These are phyloP conservation scores for Misopates orontium DNA, from an alignment of 257 asterid genomes.

Conservation along the genomic window DNA sequence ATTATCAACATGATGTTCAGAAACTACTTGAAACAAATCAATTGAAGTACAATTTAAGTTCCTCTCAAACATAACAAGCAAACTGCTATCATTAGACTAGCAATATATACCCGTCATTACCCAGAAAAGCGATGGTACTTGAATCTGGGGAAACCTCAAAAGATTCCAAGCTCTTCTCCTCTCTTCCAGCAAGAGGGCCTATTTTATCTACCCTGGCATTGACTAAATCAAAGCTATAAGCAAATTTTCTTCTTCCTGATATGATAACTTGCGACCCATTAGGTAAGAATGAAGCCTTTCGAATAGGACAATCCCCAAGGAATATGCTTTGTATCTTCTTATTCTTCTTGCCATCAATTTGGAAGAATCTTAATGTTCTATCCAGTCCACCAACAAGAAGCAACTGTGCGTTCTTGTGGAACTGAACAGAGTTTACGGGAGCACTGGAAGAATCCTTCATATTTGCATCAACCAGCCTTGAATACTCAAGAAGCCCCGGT, in stretches of 20 bases:
- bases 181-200: constrained; percentile 84
- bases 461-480: constrained; percentile 79
- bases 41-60: too few species aligned
- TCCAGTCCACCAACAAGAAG: constrained; percentile 91
- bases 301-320: constrained; percentile 78
- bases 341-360: constrained; percentile 85
- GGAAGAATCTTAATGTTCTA: constrained; percentile 70
- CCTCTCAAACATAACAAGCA: too few species aligned
- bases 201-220: constrained; percentile 69
- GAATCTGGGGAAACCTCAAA: constrained; percentile 97
- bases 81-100: constrained; percentile 77
- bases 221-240: constrained; percentile 75
- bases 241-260: constrained; percentile 86
- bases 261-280: constrained; percentile 84
- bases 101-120: constrained; percentile 83
- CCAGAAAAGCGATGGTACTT: constrained; percentile 73
- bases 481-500: constrained; percentile 76
- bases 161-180: constrained; percentile 91
- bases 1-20: too few species aligned
- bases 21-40: too few species aligned
- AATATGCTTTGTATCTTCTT: constrained; percentile 74
- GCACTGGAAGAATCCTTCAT: constrained; percentile 59
- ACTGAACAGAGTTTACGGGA: constrained; percentile 76
- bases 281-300: constrained; percentile 81
- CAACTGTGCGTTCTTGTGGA: constrained; percentile 83